These are phyloP conservation scores for Aspergillus sojae DNA, from an alignment of 2,329 filamentous ascomycete species.

Conservation along the genomic window DNA sequence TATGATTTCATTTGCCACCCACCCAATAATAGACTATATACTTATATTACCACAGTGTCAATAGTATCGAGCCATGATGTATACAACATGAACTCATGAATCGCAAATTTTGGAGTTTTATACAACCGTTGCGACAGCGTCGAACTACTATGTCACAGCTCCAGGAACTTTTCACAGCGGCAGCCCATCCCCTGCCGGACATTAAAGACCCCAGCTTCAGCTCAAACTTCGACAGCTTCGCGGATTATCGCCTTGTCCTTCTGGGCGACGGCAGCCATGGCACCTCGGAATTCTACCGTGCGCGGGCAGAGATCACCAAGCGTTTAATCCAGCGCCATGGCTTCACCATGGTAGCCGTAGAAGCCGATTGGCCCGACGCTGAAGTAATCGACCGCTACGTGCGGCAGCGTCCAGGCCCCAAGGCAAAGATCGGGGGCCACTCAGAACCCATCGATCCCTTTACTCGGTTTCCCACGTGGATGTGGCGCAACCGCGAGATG, in stretches of 20 bases:
- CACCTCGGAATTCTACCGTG: conserved; percentile 59
- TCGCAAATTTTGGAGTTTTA: too few species aligned
- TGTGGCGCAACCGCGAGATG: conserved; percentile 59
- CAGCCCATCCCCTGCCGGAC: conserved; percentile 40
- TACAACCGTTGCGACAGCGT: too few species aligned
- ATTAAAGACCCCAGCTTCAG: conserved; percentile 42
- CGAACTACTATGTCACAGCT: conserved; percentile 30
- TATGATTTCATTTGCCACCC: too few species aligned
- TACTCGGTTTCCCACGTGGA: conserved; percentile 57
- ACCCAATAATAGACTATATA: too few species aligned
- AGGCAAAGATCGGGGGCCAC: conserved; percentile 33
- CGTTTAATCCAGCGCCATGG: conserved; percentile 53
- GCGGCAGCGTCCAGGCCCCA: conserved; percentile 45
- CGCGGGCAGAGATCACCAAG: conserved; percentile 56
- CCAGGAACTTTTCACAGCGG: conserved; percentile 37
- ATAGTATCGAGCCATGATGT: too few species aligned
- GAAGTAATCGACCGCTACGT: conserved; percentile 56
- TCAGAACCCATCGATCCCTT: conserved; percentile 44
- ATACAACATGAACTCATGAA: too few species aligned
- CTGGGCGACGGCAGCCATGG: conserved; percentile 55
- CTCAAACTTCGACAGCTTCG: conserved; percentile 46
- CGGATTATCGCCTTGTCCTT: conserved; percentile 44
- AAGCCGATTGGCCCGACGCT: conserved; percentile 59
- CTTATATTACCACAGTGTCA: too few species aligned
- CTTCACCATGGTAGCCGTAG: conserved; percentile 55